Evolutionary conservation across 192 early-diverging fungal genomes (phyloP).

Genomic region (Linderina pennispora): DNA sequence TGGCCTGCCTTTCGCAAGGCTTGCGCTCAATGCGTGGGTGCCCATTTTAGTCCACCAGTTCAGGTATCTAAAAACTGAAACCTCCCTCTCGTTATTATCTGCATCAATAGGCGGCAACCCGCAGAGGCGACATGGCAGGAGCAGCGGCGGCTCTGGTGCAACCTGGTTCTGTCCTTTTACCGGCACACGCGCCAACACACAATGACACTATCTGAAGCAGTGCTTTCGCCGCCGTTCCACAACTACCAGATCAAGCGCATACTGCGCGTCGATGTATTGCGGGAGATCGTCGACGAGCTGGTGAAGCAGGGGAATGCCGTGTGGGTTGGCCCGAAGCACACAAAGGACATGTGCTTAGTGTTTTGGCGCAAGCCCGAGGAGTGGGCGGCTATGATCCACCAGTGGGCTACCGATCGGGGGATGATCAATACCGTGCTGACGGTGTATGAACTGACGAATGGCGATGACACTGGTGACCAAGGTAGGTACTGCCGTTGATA

Average conservation of each 20-base stretch:
- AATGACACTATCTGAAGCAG: constrained; percentile 57
- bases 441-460: constrained; percentile 81
- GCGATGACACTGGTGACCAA: constrained; percentile 68
- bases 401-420: constrained; percentile 76
- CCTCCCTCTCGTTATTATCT: too few relatives aligned
- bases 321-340: constrained; percentile 41
- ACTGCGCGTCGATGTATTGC: constrained; percentile 54
- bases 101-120: constrained; percentile 68
- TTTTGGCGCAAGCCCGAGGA: constrained; percentile 88
- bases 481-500: too few relatives aligned
- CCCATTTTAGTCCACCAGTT: too few relatives aligned
- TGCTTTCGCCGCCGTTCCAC: constrained; percentile 55
- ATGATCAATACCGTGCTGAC: constrained; percentile 79
- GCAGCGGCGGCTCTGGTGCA: constrained; percentile 75
- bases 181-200: constrained; percentile 54
- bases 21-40: too few relatives aligned
- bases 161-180: constrained; percentile 70
- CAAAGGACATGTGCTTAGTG: constrained; percentile 54
- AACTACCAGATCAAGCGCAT: constrained; percentile 68
- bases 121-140: constrained; percentile 75
- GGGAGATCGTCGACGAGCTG: constrained; percentile 70
- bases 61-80: too few relatives aligned
- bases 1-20: too few relatives aligned
- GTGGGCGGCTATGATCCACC: constrained; percentile 76
- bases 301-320: constrained; percentile 58